These are phyloP conservation scores for Neurospora africana DNA, from an alignment of 495 filamentous ascomycete species.

Conservation along the genomic window DNA sequence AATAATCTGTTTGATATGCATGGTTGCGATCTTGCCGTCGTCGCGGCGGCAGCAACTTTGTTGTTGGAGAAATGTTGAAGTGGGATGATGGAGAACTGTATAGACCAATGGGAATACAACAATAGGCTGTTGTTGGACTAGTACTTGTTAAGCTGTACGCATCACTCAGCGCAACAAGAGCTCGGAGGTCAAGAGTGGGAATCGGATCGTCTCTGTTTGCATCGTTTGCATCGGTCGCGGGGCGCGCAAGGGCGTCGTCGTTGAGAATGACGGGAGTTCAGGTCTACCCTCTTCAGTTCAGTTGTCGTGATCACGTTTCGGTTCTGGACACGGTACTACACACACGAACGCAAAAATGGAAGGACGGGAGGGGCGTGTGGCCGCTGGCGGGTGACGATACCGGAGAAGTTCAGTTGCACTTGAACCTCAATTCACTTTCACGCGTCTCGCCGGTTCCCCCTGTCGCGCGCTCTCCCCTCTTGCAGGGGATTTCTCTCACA, in stretches of 20 bases:
- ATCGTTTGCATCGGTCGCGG: not conserved
- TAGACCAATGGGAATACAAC: not conserved
- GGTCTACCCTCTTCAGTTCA: not conserved
- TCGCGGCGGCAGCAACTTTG: constrained; percentile 1
- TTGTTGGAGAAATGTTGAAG: not conserved
- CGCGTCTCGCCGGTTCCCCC: not conserved
- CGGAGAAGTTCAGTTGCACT: not conserved
- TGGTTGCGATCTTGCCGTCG: constrained; percentile 37
- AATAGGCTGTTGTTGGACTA: not conserved
- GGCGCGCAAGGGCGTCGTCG: not conserved
- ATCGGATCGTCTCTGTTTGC: not conserved
- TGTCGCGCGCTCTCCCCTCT: not conserved
- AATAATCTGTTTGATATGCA: constrained; percentile 99
- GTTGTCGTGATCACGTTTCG: not conserved
- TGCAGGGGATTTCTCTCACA: not conserved
- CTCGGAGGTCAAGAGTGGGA: not conserved
- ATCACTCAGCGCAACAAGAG: not conserved
- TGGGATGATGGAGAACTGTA: not conserved
- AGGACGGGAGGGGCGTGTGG: not conserved
- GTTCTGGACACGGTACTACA: not conserved
- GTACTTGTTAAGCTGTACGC: not conserved
- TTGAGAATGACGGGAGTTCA: not conserved
- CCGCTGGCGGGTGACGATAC: not conserved
- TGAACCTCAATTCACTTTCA: not conserved
- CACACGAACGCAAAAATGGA: not conserved